Evolutionary conservation across 2,329 filamentous ascomycete species (phyloP).

Genomic region (Pleoardoris graminearum): DNA sequence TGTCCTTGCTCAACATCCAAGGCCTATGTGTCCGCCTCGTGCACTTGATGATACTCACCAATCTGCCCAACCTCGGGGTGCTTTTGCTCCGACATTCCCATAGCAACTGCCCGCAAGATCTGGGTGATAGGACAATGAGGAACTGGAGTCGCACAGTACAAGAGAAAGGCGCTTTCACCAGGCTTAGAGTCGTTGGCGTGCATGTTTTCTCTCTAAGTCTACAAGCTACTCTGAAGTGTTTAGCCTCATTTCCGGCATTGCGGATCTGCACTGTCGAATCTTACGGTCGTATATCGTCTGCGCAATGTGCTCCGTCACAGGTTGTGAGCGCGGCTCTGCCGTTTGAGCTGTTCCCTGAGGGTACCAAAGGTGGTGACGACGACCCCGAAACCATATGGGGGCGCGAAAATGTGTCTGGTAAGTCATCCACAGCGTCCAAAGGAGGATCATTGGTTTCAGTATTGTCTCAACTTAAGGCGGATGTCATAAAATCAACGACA

Average conservation of each 20-base stretch:
- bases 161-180: slow-evolving; percentile 22
- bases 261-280: slow-evolving; percentile 19
- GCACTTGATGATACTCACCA: slow-evolving; percentile 21
- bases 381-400: not conserved
- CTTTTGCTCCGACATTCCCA: slow-evolving; percentile 20
- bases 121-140: slow-evolving; percentile 14
- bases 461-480: not conserved
- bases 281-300: not conserved
- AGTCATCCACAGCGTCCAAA: not conserved
- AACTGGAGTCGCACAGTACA: slow-evolving; percentile 25
- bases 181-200: slow-evolving; percentile 22
- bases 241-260: slow-evolving; percentile 21
- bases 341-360: not conserved
- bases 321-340: not conserved
- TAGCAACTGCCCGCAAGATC: not conserved
- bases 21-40: slow-evolving; percentile 11
- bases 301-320: not conserved
- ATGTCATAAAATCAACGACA: not conserved
- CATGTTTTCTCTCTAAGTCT: slow-evolving; percentile 11
- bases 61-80: slow-evolving; percentile 22
- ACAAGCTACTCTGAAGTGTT: slow-evolving; percentile 7
- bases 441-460: not conserved
- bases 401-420: not conserved
- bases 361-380: not conserved
- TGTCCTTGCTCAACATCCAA: slow-evolving; percentile 26